Percentiles rank a stretch among this genome's conserved stretches.
Evolutionary conservation across 768 basidiomycete species (phyloP).

Genomic region (Imleria badia): DNA sequence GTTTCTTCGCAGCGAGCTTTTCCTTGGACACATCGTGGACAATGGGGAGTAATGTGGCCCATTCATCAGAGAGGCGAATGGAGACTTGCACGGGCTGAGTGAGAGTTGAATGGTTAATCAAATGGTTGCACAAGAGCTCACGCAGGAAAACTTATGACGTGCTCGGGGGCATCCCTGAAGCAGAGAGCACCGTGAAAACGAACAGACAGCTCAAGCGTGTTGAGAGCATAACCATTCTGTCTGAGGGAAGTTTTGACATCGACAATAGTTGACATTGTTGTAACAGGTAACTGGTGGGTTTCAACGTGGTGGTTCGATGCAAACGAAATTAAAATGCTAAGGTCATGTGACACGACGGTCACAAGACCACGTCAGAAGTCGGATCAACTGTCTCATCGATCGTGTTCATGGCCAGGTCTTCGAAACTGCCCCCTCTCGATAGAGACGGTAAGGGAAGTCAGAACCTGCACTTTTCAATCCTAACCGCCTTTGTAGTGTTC

Average conservation of each 20-base stretch:
- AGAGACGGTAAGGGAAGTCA: neutral
- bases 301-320: too few species aligned
- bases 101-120: neutral
- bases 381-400: too few species aligned
- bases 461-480: neutral
- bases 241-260: neutral
- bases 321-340: too few species aligned
- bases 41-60: neutral
- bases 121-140: neutral
- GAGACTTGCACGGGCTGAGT: neutral
- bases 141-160: neutral
- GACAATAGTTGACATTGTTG: neutral
- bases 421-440: neutral
- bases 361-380: too few species aligned
- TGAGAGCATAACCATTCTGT: neutral
- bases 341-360: too few species aligned
- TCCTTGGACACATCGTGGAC: neutral
- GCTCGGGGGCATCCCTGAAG: neutral
- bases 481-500: neutral
- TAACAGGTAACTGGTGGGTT: too few species aligned
- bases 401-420: constrained; percentile 4
- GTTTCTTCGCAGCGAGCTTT: neutral
- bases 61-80: neutral
- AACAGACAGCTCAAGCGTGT: neutral
- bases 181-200: neutral